phyloP scores from a whole-genome alignment of 768 basidiomycete species.

The Agrocybe praecox region DNA sequence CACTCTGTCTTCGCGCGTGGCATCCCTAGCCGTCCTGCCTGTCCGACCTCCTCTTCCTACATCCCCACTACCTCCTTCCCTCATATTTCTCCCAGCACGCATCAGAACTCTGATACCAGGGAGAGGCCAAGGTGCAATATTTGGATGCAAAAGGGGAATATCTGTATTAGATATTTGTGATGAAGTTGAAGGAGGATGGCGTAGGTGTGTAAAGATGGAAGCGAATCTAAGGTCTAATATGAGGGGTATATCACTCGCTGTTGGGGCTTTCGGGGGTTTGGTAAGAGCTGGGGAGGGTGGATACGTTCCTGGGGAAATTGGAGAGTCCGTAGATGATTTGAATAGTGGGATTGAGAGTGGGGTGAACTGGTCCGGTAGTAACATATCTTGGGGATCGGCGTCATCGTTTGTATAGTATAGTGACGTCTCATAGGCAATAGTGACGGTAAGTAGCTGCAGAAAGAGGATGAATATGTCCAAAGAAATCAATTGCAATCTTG shows the following conservation, averaged over 20 bases:
- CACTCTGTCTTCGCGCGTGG: constrained; percentile 17
- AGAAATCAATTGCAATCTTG: constrained; percentile 62
- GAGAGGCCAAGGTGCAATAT: constrained; percentile 57
- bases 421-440: constrained; percentile 69
- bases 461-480: constrained; percentile 70
- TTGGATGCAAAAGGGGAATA: constrained; percentile 56
- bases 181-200: constrained; percentile 45
- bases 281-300: constrained; percentile 1
- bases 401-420: constrained; percentile 39
- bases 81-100: constrained; percentile 46
- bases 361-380: constrained; percentile 25
- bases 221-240: constrained; percentile 66
- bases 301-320: not conserved
- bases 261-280: not conserved
- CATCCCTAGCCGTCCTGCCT: constrained; percentile 18
- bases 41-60: constrained; percentile 6
- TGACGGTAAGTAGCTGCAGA: constrained; percentile 67
- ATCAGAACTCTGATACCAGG: constrained; percentile 55
- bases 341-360: constrained; percentile 23
- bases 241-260: constrained; percentile 36
- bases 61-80: constrained; percentile 27
- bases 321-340: constrained; percentile 8
- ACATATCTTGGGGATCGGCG: constrained; percentile 41
- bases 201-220: constrained; percentile 56
- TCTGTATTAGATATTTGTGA: constrained; percentile 27